Percentiles rank a stretch among this genome's conserved stretches.
Evolutionary conservation across 1,284 basidiomycete species (phyloP).

Genomic region (Moniliophthora roreri): DNA sequence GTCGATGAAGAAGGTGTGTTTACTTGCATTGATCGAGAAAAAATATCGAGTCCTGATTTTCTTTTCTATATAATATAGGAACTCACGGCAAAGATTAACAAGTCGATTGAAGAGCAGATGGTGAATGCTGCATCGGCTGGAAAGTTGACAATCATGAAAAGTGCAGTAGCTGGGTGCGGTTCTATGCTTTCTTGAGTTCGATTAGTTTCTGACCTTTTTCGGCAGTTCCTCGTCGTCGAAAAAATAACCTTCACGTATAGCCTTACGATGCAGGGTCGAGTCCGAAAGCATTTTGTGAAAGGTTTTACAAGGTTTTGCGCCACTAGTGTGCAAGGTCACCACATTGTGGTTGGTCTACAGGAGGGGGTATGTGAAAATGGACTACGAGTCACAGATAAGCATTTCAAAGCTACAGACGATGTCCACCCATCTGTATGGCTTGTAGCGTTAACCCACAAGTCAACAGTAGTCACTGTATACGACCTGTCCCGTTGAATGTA

Average conservation of each 20-base stretch:
- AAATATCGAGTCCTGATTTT: too few species aligned
- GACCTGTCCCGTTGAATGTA: too few species aligned
- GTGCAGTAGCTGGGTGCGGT: constrained; percentile 43
- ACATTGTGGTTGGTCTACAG: too few species aligned
- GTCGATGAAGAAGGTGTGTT: constrained; percentile 61
- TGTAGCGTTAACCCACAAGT: too few species aligned
- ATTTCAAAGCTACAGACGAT: too few species aligned
- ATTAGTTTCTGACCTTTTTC: not conserved
- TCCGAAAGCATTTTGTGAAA: not conserved
- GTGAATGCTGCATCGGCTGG: constrained; percentile 83
- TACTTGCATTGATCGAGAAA: too few species aligned
- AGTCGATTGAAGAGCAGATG: constrained; percentile 88
- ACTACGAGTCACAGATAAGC: too few species aligned
- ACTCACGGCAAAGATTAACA: constrained; percentile 85
- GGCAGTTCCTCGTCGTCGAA: constrained; percentile 6
- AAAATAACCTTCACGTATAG: not conserved
- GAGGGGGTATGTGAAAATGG: too few species aligned
- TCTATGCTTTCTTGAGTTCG: not conserved
- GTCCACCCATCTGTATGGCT: too few species aligned
- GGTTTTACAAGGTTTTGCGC: too few species aligned
- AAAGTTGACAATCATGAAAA: constrained; percentile 88
- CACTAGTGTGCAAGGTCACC: too few species aligned
- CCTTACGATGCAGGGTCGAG: not conserved
- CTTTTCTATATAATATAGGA: constrained; percentile 57
- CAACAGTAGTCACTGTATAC: too few species aligned